Base-by-base conservation (phyloP, 2,329 filamentous ascomycete genomes). In the Hypoxylon sp. region DNA sequence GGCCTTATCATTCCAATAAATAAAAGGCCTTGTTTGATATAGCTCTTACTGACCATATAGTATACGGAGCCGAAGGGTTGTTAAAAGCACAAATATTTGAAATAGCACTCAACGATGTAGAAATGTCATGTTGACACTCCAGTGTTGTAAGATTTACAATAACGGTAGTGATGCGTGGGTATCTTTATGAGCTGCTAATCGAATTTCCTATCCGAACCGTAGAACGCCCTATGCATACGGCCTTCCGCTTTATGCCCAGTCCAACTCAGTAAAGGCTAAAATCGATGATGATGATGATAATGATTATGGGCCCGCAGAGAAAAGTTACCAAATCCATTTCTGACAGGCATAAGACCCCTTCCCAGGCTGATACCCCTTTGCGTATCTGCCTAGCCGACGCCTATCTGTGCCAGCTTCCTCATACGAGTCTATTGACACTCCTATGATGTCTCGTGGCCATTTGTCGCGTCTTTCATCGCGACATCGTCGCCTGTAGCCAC, bases 401-500 rank as follows among this genome's bases (percentile, higher is more conserved):
- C 37, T 16, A 41, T 41, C 37, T 41, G 2, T 41, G 37, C 16
- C 37, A 11, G 8, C 37, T 21, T 41, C n/a, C 3, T 14, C 7
- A 39, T 41, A 6, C 7, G 19, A 41, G n/a, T 21, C 16, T 11
- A 19, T 41, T 21, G 37, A 19, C 7, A 21, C 2, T 19, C 57
- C 27, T 68, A 72, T 23, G 58, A 61, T 45, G 60, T 61, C 27
- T 37, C 62, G 5, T 70, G 51, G 7, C 56, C 69, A 27, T 63
- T 68, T 27, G 56, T 29, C 34, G 61, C 65, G 41, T 72, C 72
- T 7, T 69, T 51, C 52, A 68, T 70, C 9, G 54, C 50, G n/a
- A 69, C 60, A 34, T 71, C 73, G 3, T 70, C 74, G 1, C 47
- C 61, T 6, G 57, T 12, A 8, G 60, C 23, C n/a, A 56, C 48